Evolutionary conservation across 2,329 filamentous ascomycete species (phyloP).

Genomic region (Paecilomyces variotii): DNA sequence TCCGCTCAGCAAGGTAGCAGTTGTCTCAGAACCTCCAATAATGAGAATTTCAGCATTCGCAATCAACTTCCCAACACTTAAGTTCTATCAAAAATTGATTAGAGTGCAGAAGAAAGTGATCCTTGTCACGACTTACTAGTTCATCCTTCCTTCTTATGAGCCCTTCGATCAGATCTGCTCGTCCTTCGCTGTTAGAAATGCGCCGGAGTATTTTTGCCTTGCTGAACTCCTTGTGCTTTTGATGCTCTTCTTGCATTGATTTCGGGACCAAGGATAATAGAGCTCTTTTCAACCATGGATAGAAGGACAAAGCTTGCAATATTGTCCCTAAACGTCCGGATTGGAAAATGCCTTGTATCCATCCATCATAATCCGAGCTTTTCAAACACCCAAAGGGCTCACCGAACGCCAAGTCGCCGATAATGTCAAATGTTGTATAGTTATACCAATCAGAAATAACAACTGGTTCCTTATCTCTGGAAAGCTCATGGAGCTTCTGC

Average conservation of each 20-base stretch:
- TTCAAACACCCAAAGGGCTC: constrained; percentile 12
- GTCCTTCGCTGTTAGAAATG: constrained; percentile 6
- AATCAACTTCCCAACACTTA: constrained; percentile 22
- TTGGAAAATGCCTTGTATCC: constrained; percentile 14
- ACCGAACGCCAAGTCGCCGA: constrained; percentile 16
- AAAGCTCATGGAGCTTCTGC: neutral
- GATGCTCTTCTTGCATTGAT: constrained; percentile 6
- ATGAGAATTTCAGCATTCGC: constrained; percentile 25
- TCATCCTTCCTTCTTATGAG: constrained; percentile 12
- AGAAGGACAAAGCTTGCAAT: constrained; percentile 9
- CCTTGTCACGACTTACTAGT: constrained; percentile 4
- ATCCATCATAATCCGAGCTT: constrained; percentile 13
- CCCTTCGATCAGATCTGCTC: constrained; percentile 11
- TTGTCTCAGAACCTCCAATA: constrained; percentile 40
- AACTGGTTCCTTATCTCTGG: constrained; percentile 1
- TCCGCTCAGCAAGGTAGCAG: constrained; percentile 37
- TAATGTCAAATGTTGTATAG: constrained; percentile 17
- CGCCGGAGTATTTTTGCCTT: constrained; percentile 10
- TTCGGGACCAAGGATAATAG: constrained; percentile 7
- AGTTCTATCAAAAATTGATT: neutral
- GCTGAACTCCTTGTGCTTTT: constrained; percentile 7
- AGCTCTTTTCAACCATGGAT: constrained; percentile 7
- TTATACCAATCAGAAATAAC: constrained; percentile 15
- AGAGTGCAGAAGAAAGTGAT: neutral
- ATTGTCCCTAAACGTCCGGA: constrained; percentile 8